These are phyloP conservation scores for Boehmeria nivea DNA, from an alignment of 306 rosid genomes.

Conservation along the genomic window DNA sequence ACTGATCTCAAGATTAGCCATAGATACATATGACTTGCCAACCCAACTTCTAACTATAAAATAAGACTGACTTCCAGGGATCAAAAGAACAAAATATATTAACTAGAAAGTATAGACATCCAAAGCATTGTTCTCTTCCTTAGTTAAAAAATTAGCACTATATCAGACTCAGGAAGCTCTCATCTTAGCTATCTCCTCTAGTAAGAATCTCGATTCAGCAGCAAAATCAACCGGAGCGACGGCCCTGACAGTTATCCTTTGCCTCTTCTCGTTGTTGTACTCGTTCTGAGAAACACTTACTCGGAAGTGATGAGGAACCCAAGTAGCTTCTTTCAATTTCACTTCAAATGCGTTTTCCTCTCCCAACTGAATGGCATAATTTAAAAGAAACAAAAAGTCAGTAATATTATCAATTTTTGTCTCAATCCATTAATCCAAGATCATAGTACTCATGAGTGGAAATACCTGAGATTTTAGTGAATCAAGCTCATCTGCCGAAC, in stretches of 20 bases:
- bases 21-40: conserved; percentile 13
- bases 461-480: conserved; percentile 57
- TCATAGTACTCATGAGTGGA: too few relatives aligned
- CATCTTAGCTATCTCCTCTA: conserved; percentile 79
- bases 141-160: conserved; percentile 2
- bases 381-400: background rate
- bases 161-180: conserved; percentile 21
- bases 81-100: background rate
- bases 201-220: conserved; percentile 62
- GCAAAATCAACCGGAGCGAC: conserved; percentile 79
- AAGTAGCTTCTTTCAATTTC: conserved; percentile 71
- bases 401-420: background rate
- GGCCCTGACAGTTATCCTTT: conserved; percentile 65
- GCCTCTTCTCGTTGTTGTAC: conserved; percentile 75
- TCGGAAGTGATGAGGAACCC: conserved; percentile 77
- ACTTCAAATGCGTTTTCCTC: conserved; percentile 46
- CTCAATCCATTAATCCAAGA: too few relatives aligned
- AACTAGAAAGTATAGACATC: background rate
- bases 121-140: background rate
- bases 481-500: conserved; percentile 83
- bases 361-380: conserved; percentile 38
- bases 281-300: conserved; percentile 77
- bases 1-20: conserved; percentile 10
- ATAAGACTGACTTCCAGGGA: background rate
- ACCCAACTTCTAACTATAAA: background rate